These are phyloP conservation scores for Obba rivulosa DNA, from an alignment of 768 basidiomycete species.

Conservation along the genomic window DNA sequence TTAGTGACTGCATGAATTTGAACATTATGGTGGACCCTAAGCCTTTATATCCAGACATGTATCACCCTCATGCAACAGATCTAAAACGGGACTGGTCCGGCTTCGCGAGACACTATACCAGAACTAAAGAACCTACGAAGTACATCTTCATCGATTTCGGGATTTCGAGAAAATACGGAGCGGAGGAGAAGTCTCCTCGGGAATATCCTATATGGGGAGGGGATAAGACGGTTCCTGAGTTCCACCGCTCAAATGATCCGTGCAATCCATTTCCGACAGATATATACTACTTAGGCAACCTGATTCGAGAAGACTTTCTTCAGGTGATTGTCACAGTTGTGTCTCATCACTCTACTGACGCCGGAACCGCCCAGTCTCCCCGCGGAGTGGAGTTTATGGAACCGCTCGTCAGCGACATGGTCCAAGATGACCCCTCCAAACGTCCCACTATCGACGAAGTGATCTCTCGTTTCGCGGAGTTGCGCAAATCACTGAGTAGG, in stretches of 20 bases:
- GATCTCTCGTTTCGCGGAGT: conserved; percentile 8
- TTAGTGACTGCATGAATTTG: conserved; percentile 5
- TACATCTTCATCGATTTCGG: conserved; percentile 36
- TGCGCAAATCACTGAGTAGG: not conserved
- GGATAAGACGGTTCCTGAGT: conserved; percentile 35
- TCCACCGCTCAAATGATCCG: conserved; percentile 9
- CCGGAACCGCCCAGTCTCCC: not conserved
- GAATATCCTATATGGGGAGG: conserved; percentile 31
- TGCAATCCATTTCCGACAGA: conserved; percentile 18
- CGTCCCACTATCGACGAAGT: conserved; percentile 23
- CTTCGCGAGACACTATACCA: conserved; percentile 19
- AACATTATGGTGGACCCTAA: conserved; percentile 13
- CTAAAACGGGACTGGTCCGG: conserved; percentile 17
- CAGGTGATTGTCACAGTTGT: not conserved
- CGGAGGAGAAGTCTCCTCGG: conserved; percentile 18
- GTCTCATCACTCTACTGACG: conserved; percentile 1
- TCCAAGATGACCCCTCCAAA: conserved; percentile 15
- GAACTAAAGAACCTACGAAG: conserved; percentile 24
- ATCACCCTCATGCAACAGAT: conserved; percentile 15
- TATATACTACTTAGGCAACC: conserved; percentile 16
- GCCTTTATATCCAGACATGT: conserved; percentile 1
- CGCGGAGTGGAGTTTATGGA: conserved; percentile 20
- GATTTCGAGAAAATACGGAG: conserved; percentile 26
- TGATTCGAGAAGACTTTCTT: conserved; percentile 12
- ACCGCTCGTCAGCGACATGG: conserved; percentile 23